phyloP scores from a whole-genome alignment of 208 protist genomes.

The Crithidia fasciculata region DNA sequence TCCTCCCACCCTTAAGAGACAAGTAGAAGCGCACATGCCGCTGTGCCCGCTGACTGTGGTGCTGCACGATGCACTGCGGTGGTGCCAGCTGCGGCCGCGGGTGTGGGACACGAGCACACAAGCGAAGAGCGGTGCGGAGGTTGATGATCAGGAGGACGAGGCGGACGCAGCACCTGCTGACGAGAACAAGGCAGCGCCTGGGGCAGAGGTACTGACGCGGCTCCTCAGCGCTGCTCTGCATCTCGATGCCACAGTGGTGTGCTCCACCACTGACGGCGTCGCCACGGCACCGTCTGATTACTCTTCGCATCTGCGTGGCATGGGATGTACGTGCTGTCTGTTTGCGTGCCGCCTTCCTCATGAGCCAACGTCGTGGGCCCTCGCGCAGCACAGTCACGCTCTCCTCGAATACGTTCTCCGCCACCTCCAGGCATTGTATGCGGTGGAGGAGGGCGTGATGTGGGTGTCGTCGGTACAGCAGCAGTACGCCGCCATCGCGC shows the following conservation, averaged over 20 bases:
- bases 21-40: constrained; percentile 3
- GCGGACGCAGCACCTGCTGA: neutral
- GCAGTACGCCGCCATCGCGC: constrained; percentile 13
- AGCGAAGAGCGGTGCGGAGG: neutral
- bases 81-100: constrained; percentile 25
- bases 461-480: constrained; percentile 29
- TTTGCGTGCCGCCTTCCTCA: neutral
- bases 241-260: neutral
- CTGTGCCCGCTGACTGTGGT: constrained; percentile 6
- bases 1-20: neutral
- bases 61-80: constrained; percentile 31
- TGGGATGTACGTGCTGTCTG: neutral
- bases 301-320: neutral
- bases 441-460: constrained; percentile 18
- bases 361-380: constrained; percentile 2
- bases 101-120: neutral
- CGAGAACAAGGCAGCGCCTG: neutral
- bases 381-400: constrained; percentile 10
- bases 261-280: neutral
- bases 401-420: constrained; percentile 20
- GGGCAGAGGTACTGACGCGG: constrained; percentile 8
- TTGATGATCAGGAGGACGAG: neutral
- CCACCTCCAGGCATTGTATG: constrained; percentile 11
- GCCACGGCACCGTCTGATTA: neutral
- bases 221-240: constrained; percentile 4